Evolutionary conservation across 495 filamentous ascomycete genomes (phyloP), one percentile per base, ranked within the genome.

Genomic region (Rhypophila decipiens): DNA sequence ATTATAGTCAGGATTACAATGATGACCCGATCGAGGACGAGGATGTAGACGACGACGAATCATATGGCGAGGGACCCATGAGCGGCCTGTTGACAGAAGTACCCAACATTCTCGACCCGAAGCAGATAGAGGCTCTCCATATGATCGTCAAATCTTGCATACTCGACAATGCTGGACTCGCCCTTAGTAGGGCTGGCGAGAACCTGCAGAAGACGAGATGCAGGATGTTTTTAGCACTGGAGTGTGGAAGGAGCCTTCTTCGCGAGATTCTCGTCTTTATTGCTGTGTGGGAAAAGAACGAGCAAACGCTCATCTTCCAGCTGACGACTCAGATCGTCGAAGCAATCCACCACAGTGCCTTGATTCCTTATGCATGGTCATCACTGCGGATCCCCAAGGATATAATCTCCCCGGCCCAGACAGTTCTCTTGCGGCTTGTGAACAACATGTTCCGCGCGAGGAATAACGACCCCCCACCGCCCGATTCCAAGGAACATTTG

Each of bases 271-370:
- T 96, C 19, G 94, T 96, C 46, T 96, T 96, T 65, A 90, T 96
- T 46, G 90, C 90, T 12, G 89, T 93, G 12, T 96, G 90, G 90
- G 90, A 96, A 59, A 82, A 95, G 48, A 83, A 83, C 12, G 90
- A 96, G 55, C 84, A 90, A 35, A 87, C 91, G 52, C 75, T 93
- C 11, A 95, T 95, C 56, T 95, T 94, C 71, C 89, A 91, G 65
- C 84, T 95, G 64, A 96, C 93, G 69, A 85, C 89, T 10, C 88
- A 94, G 64, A 95, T 96, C 48, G 88, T 96, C 70, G 87, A 95
- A 57, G 87, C 89, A 0, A 87, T 95, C 33, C 80, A 95, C 37
- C 78, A 85, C 47, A 91, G 89, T 54, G 87, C 86, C 9, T 73
- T 96, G 15, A 85, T 96, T 65, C 90, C 89, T 1, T 90, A 85